A percentile compares a stretch with the other conserved stretches of the same genome.
These are phyloP conservation scores for Citrus trifoliata DNA, from an alignment of 345 rosid species.

Conservation along the genomic window DNA sequence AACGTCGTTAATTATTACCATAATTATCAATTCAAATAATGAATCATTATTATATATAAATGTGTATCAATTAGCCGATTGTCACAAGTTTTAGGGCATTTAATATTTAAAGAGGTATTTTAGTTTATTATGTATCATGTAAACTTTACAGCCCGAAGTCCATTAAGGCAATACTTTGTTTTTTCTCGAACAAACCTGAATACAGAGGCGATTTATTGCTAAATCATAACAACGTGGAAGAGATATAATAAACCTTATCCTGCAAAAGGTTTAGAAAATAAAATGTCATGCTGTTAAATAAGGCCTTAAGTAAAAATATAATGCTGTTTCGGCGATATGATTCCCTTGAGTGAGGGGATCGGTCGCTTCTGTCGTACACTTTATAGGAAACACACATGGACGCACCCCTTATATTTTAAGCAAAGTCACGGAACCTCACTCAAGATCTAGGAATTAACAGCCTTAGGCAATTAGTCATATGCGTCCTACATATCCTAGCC, in stretches of 20 bases:
- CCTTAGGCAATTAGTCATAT: no score
- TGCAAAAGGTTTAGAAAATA: no score
- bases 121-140: background rate
- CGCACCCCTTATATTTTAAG: background rate
- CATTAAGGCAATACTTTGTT: background rate
- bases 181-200: no score
- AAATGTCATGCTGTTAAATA: no score
- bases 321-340: background rate
- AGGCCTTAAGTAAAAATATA: background rate
- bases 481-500: no score
- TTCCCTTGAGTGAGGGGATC: conserved; percentile 16
- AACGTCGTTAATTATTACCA: background rate
- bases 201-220: no score
- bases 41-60: background rate
- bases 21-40: background rate
- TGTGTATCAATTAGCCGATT: background rate
- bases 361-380: conserved; percentile 18
- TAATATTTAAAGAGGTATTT: background rate
- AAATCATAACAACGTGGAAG: no score
- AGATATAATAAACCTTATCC: no score
- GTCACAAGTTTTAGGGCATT: background rate
- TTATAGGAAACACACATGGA: background rate
- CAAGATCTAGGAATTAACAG: no score
- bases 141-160: conserved; percentile 15
- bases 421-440: background rate